These are phyloP conservation scores for Tagetes erecta DNA, from an alignment of 129 eudicot species.

Conservation along the genomic window DNA sequence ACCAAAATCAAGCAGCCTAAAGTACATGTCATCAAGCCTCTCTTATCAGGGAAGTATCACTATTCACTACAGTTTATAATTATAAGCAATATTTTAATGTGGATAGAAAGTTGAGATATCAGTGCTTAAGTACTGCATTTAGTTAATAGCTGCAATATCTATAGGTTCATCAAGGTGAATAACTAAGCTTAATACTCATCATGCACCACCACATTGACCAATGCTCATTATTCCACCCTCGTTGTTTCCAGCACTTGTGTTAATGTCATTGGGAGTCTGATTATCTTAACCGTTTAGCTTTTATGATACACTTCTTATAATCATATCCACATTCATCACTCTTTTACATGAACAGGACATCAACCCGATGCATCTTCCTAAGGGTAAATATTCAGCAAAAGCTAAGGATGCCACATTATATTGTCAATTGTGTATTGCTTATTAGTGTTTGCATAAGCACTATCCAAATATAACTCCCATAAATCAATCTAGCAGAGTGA, in stretches of 20 bases:
- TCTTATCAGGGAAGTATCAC: background rate
- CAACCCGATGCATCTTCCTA: background rate
- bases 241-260: background rate
- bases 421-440: background rate
- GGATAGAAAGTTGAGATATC: background rate
- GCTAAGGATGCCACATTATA: background rate
- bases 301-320: background rate
- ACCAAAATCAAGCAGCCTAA: slow-evolving; percentile 9
- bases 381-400: background rate
- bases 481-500: background rate
- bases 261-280: too few relatives aligned
- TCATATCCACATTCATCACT: background rate
- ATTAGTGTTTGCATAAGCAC: slow-evolving; percentile 3
- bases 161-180: background rate
- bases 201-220: background rate
- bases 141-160: background rate
- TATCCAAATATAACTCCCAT: background rate
- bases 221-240: background rate
- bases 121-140: background rate
- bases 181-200: background rate
- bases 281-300: background rate
- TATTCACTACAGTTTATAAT: background rate
- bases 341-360: background rate
- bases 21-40: background rate
- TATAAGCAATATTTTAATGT: background rate